phyloP scores from a whole-genome alignment of 352 stramenopile genomes.

The Pythium brachiatum region DNA sequence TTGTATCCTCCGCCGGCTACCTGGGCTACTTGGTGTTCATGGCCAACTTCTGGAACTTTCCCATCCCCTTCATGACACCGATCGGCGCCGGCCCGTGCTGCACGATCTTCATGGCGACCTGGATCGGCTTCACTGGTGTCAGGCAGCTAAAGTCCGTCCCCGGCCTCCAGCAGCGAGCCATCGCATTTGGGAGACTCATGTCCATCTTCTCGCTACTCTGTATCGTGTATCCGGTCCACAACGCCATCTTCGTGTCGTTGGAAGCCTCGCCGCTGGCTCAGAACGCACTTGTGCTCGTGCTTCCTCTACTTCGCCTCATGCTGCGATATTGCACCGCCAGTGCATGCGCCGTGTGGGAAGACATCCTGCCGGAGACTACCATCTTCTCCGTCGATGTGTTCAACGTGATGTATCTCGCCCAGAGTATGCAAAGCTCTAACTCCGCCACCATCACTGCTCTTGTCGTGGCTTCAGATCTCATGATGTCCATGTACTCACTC shows the following conservation, averaged over 20 bases:
- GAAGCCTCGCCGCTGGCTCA: not conserved
- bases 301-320: conserved; percentile 22
- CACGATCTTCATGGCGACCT: conserved; percentile 4
- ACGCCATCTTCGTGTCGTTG: conserved; percentile 10
- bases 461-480: no score
- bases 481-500: no score
- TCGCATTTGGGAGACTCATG: not conserved
- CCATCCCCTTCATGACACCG: conserved; percentile 14
- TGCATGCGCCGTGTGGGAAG: conserved; percentile 18
- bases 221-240: conserved; percentile 18
- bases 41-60: not conserved
- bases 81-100: conserved; percentile 19
- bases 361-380: conserved; percentile 27
- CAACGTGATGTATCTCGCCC: no score
- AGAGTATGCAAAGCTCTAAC: no score
- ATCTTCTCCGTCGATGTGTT: conserved; percentile 40
- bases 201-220: not conserved
- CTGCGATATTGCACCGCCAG: conserved; percentile 30
- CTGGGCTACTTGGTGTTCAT: not conserved
- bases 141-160: not conserved
- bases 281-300: not conserved
- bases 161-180: not conserved
- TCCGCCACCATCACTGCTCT: no score
- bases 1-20: conserved; percentile 1
- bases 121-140: conserved; percentile 1